Percentiles rank a stretch among this genome's conserved stretches.
Conservation (phyloP, 1,284 basidiomycete species). For the Ustilago loliicola region DNA sequence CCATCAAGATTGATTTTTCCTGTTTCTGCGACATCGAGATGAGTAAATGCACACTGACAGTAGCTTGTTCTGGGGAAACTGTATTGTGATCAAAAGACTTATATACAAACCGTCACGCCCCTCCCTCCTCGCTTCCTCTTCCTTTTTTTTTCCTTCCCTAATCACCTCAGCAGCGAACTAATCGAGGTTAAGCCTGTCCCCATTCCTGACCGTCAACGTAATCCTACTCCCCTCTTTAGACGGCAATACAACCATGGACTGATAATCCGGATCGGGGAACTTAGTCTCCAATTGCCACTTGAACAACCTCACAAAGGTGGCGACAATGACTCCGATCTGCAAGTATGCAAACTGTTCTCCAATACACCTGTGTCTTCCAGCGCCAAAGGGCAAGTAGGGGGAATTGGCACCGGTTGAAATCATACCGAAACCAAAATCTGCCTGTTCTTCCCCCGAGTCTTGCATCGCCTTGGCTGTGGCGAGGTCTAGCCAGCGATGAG, state of each 20-base stretch:
- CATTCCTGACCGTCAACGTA: constrained; percentile 12
- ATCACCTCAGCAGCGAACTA: too few relatives aligned
- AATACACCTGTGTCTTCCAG: constrained; percentile 89
- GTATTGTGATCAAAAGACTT: too few relatives aligned
- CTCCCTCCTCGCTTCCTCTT: too few relatives aligned
- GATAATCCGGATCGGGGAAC: constrained; percentile 88
- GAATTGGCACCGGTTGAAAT: constrained; percentile 73
- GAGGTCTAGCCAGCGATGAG: constrained; percentile 82
- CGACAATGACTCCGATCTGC: constrained; percentile 87
- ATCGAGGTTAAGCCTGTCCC: not conserved
- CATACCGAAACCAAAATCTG: constrained; percentile 91
- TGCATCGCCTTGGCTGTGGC: constrained; percentile 74
- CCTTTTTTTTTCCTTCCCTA: too few relatives aligned
- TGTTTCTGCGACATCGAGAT: too few relatives aligned
- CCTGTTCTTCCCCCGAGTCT: constrained; percentile 79
- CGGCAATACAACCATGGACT: constrained; percentile 81
- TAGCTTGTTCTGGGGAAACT: too few relatives aligned
- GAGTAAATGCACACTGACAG: too few relatives aligned
- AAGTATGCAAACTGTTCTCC: constrained; percentile 98
- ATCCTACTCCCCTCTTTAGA: constrained; percentile 59
- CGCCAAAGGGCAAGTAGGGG: constrained; percentile 93
- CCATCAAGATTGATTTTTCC: too few relatives aligned
- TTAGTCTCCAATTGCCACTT: constrained; percentile 77
- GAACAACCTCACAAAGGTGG: constrained; percentile 82
- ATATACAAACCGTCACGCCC: too few relatives aligned